Conservation (phyloP, 768 basidiomycete genomes). For the Rubroboletus satanas region DNA sequence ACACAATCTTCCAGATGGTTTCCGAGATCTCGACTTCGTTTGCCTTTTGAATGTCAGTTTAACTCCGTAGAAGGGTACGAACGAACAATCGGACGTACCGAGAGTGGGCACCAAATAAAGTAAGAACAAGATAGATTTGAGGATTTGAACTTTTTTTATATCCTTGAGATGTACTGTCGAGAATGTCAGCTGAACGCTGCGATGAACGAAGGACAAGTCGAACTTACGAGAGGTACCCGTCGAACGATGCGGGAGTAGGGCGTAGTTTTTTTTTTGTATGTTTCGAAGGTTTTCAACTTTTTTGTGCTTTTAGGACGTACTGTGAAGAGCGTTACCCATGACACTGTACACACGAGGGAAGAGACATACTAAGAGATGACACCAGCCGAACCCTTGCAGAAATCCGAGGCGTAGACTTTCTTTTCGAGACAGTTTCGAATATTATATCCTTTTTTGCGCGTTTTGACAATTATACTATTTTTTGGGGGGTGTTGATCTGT, state of each 20-base stretch:
- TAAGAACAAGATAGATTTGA: background rate
- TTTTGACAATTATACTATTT: background rate
- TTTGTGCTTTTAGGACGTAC: background rate
- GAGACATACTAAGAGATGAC: background rate
- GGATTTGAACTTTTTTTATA: background rate
- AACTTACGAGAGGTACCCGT: background rate
- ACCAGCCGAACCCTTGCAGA: background rate
- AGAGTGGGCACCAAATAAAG: background rate
- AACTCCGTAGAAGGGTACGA: too few species aligned
- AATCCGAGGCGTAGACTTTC: background rate
- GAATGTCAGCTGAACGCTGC: background rate
- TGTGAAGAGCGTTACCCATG: background rate
- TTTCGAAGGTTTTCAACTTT: slow-evolving; percentile 3
- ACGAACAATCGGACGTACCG: background rate
- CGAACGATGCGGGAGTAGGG: background rate
- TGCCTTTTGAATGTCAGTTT: background rate
- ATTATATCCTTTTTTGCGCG: background rate
- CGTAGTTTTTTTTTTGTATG: background rate
- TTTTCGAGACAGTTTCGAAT: background rate
- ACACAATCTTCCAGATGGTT: too few species aligned
- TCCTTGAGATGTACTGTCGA: background rate
- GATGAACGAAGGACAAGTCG: background rate
- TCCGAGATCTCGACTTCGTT: background rate
- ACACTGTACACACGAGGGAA: background rate
- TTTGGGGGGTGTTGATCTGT: background rate